Conservation (phyloP, 1,284 basidiomycete species). For the Coriolopsis trogii region DNA sequence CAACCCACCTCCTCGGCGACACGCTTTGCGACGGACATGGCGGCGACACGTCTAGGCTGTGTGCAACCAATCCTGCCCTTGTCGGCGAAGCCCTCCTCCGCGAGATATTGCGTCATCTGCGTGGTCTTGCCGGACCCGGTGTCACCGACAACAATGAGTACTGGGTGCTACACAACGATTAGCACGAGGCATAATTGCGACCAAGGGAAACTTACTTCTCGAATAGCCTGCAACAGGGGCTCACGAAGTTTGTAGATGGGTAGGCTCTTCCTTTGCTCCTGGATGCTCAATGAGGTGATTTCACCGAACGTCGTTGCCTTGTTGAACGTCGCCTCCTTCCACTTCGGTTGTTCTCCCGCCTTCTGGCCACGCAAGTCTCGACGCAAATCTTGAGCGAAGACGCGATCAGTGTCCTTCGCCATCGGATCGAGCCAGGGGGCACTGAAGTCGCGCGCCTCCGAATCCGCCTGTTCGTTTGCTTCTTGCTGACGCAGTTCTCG, state of each 20-base stretch:
- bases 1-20: constrained; percentile 98
- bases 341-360: constrained; percentile 82
- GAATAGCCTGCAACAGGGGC: constrained; percentile 88
- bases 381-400: constrained; percentile 94
- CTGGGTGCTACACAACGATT: constrained; percentile 77
- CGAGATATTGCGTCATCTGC: constrained; percentile 81
- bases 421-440: constrained; percentile 98
- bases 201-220: constrained; percentile 61
- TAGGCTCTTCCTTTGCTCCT: constrained; percentile 89
- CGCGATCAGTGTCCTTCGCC: constrained; percentile 84
- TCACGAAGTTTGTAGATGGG: constrained; percentile 98
- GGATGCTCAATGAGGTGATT: constrained; percentile 88
- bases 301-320: constrained; percentile 97
- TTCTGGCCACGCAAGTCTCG: constrained; percentile 84
- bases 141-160: constrained; percentile 87
- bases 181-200: constrained; percentile 17
- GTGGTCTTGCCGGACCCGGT: constrained; percentile 86
- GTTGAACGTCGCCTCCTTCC: constrained; percentile 94
- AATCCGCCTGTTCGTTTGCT: constrained; percentile 92
- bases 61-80: constrained; percentile 93
- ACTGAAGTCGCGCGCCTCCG: constrained; percentile 90
- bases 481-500: constrained; percentile 94
- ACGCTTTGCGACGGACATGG: constrained; percentile 99
- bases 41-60: constrained; percentile 97
- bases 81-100: constrained; percentile 78